A percentile compares a stretch with the other conserved stretches of the same genome.
phyloP scores from a whole-genome alignment of 768 basidiomycete genomes.

The Pholiota molesta region DNA sequence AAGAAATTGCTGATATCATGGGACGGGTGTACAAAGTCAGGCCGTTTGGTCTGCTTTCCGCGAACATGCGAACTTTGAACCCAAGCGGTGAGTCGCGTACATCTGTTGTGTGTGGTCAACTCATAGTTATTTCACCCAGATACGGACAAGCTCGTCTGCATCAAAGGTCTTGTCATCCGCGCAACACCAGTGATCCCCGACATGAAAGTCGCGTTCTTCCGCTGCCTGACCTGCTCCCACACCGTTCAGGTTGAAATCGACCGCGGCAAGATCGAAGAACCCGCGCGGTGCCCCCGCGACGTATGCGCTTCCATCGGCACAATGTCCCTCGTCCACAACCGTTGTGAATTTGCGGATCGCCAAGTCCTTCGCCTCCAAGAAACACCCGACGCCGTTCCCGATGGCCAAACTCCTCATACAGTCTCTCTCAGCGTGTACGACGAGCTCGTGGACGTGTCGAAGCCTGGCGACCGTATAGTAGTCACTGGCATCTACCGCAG shows the following conservation, averaged over 20 bases:
- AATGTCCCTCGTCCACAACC: conserved; percentile 96
- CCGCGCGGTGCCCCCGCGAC: conserved; percentile 88
- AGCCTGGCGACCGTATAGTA: conserved; percentile 91
- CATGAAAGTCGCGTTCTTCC: conserved; percentile 99
- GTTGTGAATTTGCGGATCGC: conserved; percentile 94
- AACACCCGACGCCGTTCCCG: conserved; percentile 96
- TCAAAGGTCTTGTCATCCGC: conserved; percentile 97
- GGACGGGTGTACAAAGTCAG: conserved; percentile 89
- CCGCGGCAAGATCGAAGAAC: conserved; percentile 95
- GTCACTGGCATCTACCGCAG: conserved; percentile 96
- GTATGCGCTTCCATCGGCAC: conserved; percentile 87
- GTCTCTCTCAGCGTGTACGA: conserved; percentile 98
- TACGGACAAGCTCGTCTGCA: conserved; percentile 95
- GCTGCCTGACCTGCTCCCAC: conserved; percentile 93
- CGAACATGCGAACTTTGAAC: conserved; percentile 96
- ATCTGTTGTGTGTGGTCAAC: background rate
- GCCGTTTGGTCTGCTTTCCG: conserved; percentile 80
- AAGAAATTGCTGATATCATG: conserved; percentile 89
- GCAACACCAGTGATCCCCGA: conserved; percentile 98
- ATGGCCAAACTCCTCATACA: conserved; percentile 98
- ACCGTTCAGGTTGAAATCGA: conserved; percentile 98
- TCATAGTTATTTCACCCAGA: conserved; percentile 49
- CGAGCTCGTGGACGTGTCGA: conserved; percentile 94
- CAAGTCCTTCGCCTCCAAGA: conserved; percentile 96
- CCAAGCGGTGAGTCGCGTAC: conserved; percentile 71